Conservation (phyloP, 768 basidiomycete species). For the Tylopilus balloui region DNA sequence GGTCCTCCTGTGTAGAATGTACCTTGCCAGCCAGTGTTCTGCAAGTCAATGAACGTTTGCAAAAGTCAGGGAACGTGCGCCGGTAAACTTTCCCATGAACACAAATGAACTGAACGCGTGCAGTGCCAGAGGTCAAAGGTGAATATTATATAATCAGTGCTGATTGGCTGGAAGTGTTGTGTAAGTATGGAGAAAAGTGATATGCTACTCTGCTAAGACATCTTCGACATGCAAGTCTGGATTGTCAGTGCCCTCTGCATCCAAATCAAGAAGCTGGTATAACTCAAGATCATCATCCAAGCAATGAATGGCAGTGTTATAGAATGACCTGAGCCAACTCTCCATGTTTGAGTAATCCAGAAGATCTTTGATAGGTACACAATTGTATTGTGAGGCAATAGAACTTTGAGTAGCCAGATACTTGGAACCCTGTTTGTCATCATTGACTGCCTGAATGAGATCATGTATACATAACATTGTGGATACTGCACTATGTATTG, state of each 20-base stretch:
- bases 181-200: neutral
- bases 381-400: neutral
- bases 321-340: neutral
- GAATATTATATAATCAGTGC: neutral
- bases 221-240: neutral
- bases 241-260: neutral
- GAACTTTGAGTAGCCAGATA: neutral
- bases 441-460: neutral
- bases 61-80: neutral
- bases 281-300: neutral
- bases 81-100: neutral
- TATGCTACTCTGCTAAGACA: neutral
- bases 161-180: neutral
- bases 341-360: neutral
- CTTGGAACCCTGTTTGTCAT: neutral
- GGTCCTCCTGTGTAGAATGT: neutral
- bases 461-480: too few relatives aligned
- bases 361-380: neutral
- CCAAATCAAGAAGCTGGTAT: neutral
- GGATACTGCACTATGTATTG: too few relatives aligned
- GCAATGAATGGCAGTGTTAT: neutral
- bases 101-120: neutral
- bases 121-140: neutral
- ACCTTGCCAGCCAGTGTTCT: neutral
- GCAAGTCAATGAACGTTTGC: neutral